Evolutionary conservation across 768 basidiomycete genomes (phyloP).

Genomic region (Mycena capillaripes): DNA sequence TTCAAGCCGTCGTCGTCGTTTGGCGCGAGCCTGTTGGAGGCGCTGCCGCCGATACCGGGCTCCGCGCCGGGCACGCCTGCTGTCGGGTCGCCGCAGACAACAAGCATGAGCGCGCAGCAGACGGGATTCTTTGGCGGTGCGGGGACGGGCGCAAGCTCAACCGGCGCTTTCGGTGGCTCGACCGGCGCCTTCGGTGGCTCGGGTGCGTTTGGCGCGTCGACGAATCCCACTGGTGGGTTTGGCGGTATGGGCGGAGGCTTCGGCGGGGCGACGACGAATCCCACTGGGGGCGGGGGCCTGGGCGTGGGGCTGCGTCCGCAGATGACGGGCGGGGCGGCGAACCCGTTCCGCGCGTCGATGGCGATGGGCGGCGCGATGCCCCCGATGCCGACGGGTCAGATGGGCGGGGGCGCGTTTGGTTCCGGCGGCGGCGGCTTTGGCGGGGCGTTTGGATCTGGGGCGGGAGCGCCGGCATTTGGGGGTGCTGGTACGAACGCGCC

Average conservation of each 20-base stretch:
- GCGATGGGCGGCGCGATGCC: conserved; percentile 39
- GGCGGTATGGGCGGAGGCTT: conserved; percentile 6
- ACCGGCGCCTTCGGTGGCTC: too few species aligned
- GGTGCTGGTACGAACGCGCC: conserved; percentile 30
- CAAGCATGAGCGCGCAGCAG: conserved; percentile 33
- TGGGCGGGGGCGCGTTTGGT: conserved; percentile 3
- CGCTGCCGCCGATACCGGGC: conserved; percentile 80
- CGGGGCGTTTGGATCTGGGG: conserved; percentile 12
- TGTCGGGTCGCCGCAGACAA: conserved; percentile 41
- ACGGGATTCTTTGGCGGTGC: conserved; percentile 33
- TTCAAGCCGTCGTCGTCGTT: conserved; percentile 90
- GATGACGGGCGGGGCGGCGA: conserved; percentile 71
- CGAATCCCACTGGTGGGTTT: conserved; percentile 47
- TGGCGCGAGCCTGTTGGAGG: conserved; percentile 80
- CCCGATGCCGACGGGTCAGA: conserved; percentile 28
- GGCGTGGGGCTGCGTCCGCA: conserved; percentile 73
- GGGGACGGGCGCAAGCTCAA: too few species aligned
- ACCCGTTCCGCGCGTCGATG: conserved; percentile 80
- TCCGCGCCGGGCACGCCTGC: conserved; percentile 66
- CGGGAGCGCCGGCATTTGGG: conserved; percentile 34
- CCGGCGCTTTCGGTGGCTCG: too few species aligned
- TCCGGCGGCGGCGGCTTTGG: background rate
- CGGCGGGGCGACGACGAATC: conserved; percentile 13
- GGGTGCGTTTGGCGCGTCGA: conserved; percentile 54
- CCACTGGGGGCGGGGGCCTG: conserved; percentile 41